phyloP scores from a whole-genome alignment of 331 rosid genomes.

The Stylosanthes scabra region DNA sequence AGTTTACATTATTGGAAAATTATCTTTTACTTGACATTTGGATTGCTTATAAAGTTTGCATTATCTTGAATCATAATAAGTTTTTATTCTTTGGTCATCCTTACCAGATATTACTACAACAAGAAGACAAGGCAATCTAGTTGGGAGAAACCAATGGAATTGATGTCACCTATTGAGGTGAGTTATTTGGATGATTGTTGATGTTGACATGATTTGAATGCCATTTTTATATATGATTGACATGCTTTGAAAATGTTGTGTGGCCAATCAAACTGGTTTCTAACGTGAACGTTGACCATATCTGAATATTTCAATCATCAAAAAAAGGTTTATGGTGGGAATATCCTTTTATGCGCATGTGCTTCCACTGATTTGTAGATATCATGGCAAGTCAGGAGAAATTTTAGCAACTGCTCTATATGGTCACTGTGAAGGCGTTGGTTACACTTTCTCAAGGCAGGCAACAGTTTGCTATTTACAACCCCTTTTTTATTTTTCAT shows the following conservation, averaged over 20 bases:
- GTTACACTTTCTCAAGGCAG: constrained; percentile 91
- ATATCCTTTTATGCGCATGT: constrained; percentile 86
- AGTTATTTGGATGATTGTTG: constrained; percentile 41
- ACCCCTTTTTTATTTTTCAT: constrained; percentile 32
- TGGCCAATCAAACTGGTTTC: constrained; percentile 38
- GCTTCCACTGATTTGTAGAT: constrained; percentile 95
- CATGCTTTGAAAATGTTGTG: constrained; percentile 43
- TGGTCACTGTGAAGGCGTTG: constrained; percentile 86
- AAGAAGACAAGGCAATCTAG: constrained; percentile 89
- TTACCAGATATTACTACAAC: constrained; percentile 90
- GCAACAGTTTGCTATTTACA: constrained; percentile 86
- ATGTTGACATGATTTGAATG: constrained; percentile 28
- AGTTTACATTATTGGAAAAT: neutral
- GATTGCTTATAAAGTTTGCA: constrained; percentile 18
- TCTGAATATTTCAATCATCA: constrained; percentile 49
- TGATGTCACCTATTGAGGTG: constrained; percentile 99
- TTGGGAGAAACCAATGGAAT: constrained; percentile 97
- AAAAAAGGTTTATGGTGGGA: constrained; percentile 59
- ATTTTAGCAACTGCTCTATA: constrained; percentile 84
- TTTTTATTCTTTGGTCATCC: constrained; percentile 32
- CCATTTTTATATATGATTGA: constrained; percentile 39
- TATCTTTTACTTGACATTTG: constrained; percentile 9
- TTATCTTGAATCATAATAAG: constrained; percentile 19
- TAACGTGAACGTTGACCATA: constrained; percentile 53
- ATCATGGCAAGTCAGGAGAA: constrained; percentile 93